Evolutionary conservation across 1,284 basidiomycete species (phyloP).

Genomic region (Phellinidium pouzarii): DNA sequence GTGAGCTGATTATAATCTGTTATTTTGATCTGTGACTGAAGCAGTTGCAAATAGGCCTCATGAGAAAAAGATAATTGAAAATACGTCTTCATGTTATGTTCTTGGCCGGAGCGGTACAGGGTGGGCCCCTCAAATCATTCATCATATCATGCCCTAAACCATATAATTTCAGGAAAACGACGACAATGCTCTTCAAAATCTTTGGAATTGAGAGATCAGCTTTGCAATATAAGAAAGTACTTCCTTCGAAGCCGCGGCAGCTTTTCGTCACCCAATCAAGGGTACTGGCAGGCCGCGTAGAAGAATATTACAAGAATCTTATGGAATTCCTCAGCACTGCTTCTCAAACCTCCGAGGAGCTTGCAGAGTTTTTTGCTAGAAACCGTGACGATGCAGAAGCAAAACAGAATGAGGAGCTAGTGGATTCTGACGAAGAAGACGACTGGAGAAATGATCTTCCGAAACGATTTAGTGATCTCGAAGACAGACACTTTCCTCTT

Average conservation of each 20-base stretch:
- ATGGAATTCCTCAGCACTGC: constrained; percentile 40
- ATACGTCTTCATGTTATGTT: constrained; percentile 57
- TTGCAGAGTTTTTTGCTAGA: constrained; percentile 14
- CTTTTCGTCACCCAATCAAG: constrained; percentile 68
- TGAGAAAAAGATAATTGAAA: constrained; percentile 57
- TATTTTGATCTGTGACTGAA: neutral
- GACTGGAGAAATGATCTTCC: constrained; percentile 45
- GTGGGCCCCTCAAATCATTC: constrained; percentile 30
- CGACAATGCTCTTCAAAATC: constrained; percentile 71
- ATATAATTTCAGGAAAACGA: constrained; percentile 53
- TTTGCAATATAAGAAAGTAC: constrained; percentile 28
- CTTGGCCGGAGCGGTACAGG: constrained; percentile 69
- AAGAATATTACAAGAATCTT: constrained; percentile 56
- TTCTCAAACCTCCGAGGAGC: constrained; percentile 20
- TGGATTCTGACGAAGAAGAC: constrained; percentile 44
- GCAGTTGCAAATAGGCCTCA: constrained; percentile 33
- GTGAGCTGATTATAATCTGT: constrained; percentile 31
- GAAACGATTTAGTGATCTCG: constrained; percentile 46
- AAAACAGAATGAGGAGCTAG: constrained; percentile 31
- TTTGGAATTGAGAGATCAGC: constrained; percentile 53
- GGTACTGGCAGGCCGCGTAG: constrained; percentile 56
- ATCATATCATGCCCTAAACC: neutral
- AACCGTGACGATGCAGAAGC: neutral
- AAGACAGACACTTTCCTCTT: constrained; percentile 60
- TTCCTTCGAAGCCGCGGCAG: constrained; percentile 44